Evolutionary conservation across 768 basidiomycete species (phyloP).

Genomic region (Leccinum uliginosum): DNA sequence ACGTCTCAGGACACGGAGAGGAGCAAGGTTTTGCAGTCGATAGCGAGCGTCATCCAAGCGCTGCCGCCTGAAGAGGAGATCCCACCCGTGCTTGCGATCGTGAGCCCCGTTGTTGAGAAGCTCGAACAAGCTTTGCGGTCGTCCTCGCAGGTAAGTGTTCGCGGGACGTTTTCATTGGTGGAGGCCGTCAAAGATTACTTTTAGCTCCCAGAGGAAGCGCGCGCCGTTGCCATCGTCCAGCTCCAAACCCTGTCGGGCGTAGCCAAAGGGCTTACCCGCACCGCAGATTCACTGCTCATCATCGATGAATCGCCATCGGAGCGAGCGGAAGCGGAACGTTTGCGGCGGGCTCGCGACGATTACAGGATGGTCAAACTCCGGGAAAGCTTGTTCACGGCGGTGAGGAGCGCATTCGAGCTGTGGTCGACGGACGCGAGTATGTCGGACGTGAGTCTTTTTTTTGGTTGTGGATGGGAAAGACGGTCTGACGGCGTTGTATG

Average conservation of each 20-base stretch:
- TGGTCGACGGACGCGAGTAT: constrained; percentile 81
- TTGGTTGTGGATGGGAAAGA: background rate
- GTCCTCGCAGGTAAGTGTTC: constrained; percentile 44
- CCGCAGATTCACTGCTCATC: constrained; percentile 60
- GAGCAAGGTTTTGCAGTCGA: constrained; percentile 86
- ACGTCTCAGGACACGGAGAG: constrained; percentile 72
- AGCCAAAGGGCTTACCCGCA: constrained; percentile 81
- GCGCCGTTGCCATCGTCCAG: constrained; percentile 59
- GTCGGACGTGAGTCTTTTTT: constrained; percentile 56
- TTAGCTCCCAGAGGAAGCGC: constrained; percentile 73
- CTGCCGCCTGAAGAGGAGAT: constrained; percentile 76
- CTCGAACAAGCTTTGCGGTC: constrained; percentile 59
- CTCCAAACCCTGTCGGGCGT: constrained; percentile 81
- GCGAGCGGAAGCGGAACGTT: constrained; percentile 46
- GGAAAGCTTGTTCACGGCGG: constrained; percentile 56
- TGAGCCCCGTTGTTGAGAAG: constrained; percentile 68
- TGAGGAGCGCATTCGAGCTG: constrained; percentile 58
- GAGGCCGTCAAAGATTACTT: background rate
- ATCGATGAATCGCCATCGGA: constrained; percentile 55
- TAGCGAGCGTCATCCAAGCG: constrained; percentile 91
- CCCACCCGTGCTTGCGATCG: constrained; percentile 72
- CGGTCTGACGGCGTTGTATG: background rate
- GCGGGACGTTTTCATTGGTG: background rate
- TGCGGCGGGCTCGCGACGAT: constrained; percentile 62
- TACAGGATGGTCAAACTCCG: constrained; percentile 59